Base-by-base conservation (phyloP, 495 filamentous ascomycete genomes). In the Xylaria flabelliformis region DNA sequence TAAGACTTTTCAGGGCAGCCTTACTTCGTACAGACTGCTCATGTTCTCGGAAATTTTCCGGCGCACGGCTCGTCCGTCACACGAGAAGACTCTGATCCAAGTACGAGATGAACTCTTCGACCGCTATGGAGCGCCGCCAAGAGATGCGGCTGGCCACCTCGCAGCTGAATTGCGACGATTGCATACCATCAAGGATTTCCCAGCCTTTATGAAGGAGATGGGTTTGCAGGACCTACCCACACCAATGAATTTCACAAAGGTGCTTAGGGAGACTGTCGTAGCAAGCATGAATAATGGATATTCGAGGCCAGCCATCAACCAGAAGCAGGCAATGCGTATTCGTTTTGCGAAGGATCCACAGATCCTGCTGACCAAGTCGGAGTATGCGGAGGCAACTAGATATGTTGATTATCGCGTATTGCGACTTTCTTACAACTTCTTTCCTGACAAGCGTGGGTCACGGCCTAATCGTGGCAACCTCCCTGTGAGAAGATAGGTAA, bases 11-110 rank as follows among this genome's bases (percentile, higher is more conserved):
- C 70, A 82, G 19, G 86, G 84, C 12, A 80, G 78, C 62, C 80
- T 78, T 36, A 85, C 83, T 1, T 86, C 83, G 1, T 88, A 87
- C 74, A 80, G 83, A 5, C 80, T 88, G 19, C 80, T 88, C 32
- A 87, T 88, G 85, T 87, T 88, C 77, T 80, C 82, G 3, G 81
- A 83, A 65, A 81, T 88, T 10, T 87, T 88, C 74, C 81, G 81
- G 17, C 79, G 78, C 44, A 83, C 80, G 0, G 86, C 80, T 41
- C 81, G 85, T 32, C 78, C 81, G 8, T 74, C 72, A 24, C 75
- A 79, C 39, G 74, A 73, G 39, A 80, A 80, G 34, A 67, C 76
- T 1, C 77, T 88, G 42, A 42, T 34, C 39, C 67, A 80, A 56
- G 77, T 86, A 50, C 76, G 82, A 67, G 81, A 85, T 50, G 80